phyloP scores from a whole-genome alignment of 2,329 filamentous ascomycete genomes.

The Pseudogymnoascus sp. region DNA sequence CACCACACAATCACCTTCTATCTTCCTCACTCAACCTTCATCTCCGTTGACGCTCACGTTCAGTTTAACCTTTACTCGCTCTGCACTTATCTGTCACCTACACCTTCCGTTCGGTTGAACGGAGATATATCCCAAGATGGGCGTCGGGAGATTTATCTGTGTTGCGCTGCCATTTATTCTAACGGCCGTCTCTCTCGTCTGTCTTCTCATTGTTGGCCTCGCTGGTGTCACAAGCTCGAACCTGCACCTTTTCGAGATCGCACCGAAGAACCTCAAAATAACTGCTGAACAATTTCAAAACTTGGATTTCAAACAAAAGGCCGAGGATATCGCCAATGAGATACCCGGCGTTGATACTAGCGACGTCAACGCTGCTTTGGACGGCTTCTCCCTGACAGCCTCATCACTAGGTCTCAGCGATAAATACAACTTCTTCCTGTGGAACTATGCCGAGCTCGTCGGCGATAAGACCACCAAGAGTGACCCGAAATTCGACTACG shows the following conservation, averaged over 20 bases:
- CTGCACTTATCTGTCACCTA: slow-evolving; percentile 1
- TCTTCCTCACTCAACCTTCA: neutral
- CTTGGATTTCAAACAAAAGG: slow-evolving; percentile 18
- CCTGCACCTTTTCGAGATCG: slow-evolving; percentile 51
- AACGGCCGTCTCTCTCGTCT: slow-evolving; percentile 68
- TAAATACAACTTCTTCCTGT: slow-evolving; percentile 73
- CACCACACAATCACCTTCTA: neutral
- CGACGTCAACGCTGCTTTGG: slow-evolving; percentile 3
- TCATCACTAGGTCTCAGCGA: slow-evolving; percentile 51
- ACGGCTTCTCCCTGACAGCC: slow-evolving; percentile 44
- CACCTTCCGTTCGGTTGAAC: neutral
- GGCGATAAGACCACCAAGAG: slow-evolving; percentile 56
- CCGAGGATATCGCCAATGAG: neutral
- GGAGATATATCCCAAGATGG: slow-evolving; percentile 22
- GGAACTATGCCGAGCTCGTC: slow-evolving; percentile 68
- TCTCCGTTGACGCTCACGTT: neutral
- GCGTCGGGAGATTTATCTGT: slow-evolving; percentile 72
- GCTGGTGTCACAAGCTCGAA: slow-evolving; percentile 47
- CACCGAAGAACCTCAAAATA: slow-evolving; percentile 49
- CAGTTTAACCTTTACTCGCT: neutral
- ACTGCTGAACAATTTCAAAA: slow-evolving; percentile 32
- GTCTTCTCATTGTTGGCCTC: slow-evolving; percentile 50
- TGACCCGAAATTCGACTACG: slow-evolving; percentile 66
- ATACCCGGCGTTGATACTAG: neutral
- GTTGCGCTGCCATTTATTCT: slow-evolving; percentile 80